phyloP scores from a whole-genome alignment of 1,139 yeast genomes.

The Yamadazyma kanchanaburiensis region DNA sequence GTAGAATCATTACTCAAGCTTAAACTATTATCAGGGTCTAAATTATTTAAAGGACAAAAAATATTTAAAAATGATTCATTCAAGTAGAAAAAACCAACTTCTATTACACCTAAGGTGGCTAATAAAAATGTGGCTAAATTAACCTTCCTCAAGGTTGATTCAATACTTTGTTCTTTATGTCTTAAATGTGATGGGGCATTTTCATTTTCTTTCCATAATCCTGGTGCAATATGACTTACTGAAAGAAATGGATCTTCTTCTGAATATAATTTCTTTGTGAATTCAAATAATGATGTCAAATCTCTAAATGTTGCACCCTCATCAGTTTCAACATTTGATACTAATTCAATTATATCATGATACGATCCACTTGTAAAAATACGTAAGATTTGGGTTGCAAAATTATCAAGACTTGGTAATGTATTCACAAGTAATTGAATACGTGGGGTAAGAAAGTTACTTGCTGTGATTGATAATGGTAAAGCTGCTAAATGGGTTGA shows the following conservation, averaged over 20 bases:
- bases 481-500: constrained; percentile 57
- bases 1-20: constrained; percentile 35
- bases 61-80: constrained; percentile 82
- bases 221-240: constrained; percentile 59
- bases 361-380: constrained; percentile 68
- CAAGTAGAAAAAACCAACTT: constrained; percentile 82
- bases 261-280: constrained; percentile 61
- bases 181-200: constrained; percentile 55
- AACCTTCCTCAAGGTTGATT: constrained; percentile 72
- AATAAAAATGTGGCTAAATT: constrained; percentile 84
- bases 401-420: constrained; percentile 68
- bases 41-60: constrained; percentile 63
- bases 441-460: constrained; percentile 55
- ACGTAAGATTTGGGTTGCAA: constrained; percentile 70
- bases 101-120: constrained; percentile 80
- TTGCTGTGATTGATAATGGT: constrained; percentile 55
- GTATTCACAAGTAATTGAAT: constrained; percentile 62
- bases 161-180: constrained; percentile 62
- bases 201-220: constrained; percentile 64
- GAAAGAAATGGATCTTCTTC: constrained; percentile 66
- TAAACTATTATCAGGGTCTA: constrained; percentile 41
- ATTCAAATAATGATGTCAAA: constrained; percentile 71
- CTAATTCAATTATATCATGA: constrained; percentile 68
- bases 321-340: constrained; percentile 68
- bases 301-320: constrained; percentile 75